Evolutionary conservation across 805 yeast species (phyloP), one percentile per base, ranked within the genome.

Genomic region (Lachancea mirantina): DNA sequence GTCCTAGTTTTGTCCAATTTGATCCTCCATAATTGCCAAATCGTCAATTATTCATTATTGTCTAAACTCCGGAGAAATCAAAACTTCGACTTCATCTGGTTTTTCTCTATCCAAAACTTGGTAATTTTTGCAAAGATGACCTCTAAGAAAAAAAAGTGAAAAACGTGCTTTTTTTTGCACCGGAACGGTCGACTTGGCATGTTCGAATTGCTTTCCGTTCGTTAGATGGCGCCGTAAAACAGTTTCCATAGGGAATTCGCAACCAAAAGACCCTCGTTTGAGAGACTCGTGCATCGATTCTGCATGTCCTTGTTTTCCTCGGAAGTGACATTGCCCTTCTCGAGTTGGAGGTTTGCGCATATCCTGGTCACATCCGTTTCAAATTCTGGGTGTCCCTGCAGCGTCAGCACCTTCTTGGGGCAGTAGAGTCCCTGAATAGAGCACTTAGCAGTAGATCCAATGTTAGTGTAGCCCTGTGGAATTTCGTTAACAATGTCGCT

Each of bases 381-480:
- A 48, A 83, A 87, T 52, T 87, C 96, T 0, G 96, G 96, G 49
- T 87, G 96, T 1, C 95, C 95, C 56, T 87, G 96, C 44, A 85
- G 71, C 0, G 92, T 73, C 14, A 87, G 56, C 6, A 81, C 34
- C 26, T 67, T 64, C 14, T 64, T 50, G 1, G 67, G 64, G 24
- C 71, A 69, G 35, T 70, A 70, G 18, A 83, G 59, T 0, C 94
- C 94, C 57, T 87, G 96, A 21, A 72, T 59, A 1, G 58, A 46
- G 41, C 94, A 80, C 24, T 55, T 64, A 1, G 63, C 55, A 6
- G 80, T 70, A 5, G 68, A 54, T 0, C 94, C 81, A 52, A 77
- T 59, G 40, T 66, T 58, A 29, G 45, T 28, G 50, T 59, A 35
- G 37, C 63, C 60, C 14, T 38, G 31, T 23, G 76, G 69, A 15